phyloP scores from a whole-genome alignment of 2,329 filamentous ascomycete genomes.

The Aureobasidium sp. region DNA sequence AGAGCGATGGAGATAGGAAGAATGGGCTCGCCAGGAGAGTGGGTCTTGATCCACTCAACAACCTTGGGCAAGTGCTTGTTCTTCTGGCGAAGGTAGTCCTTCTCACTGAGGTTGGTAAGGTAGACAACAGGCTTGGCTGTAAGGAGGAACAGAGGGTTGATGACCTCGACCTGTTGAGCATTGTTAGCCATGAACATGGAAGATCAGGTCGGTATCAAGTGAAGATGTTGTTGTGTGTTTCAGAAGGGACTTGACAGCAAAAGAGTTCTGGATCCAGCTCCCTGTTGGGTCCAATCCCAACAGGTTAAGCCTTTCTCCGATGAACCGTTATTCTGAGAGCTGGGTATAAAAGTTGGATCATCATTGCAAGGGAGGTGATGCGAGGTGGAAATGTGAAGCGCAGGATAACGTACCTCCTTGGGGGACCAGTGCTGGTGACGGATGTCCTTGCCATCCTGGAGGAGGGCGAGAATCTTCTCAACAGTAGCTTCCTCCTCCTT shows the following conservation, averaged over 20 bases:
- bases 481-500: constrained; percentile 91
- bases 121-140: constrained; percentile 96
- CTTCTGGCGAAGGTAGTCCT: constrained; percentile 96
- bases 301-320: constrained; percentile 13
- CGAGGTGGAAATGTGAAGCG: constrained; percentile 22
- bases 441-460: constrained; percentile 87
- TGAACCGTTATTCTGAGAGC: constrained; percentile 58
- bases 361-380: constrained; percentile 55
- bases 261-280: constrained; percentile 11
- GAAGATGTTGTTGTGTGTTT: constrained; percentile 17
- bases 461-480: constrained; percentile 75
- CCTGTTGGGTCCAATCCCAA: constrained; percentile 53
- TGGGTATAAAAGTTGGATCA: constrained; percentile 99
- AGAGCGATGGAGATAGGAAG: constrained; percentile 89
- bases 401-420: constrained; percentile 74
- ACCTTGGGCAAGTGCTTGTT: constrained; percentile 97
- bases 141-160: constrained; percentile 92
- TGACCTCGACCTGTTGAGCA: constrained; percentile 73
- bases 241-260: constrained; percentile 38
- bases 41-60: constrained; percentile 88
- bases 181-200: constrained; percentile 18
- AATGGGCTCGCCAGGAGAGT: constrained; percentile 80
- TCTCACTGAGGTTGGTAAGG: constrained; percentile 94
- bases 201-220: not conserved
- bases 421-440: constrained; percentile 82